phyloP scores from a whole-genome alignment of 352 stramenopile species.

The Phytophthora idaei region DNA sequence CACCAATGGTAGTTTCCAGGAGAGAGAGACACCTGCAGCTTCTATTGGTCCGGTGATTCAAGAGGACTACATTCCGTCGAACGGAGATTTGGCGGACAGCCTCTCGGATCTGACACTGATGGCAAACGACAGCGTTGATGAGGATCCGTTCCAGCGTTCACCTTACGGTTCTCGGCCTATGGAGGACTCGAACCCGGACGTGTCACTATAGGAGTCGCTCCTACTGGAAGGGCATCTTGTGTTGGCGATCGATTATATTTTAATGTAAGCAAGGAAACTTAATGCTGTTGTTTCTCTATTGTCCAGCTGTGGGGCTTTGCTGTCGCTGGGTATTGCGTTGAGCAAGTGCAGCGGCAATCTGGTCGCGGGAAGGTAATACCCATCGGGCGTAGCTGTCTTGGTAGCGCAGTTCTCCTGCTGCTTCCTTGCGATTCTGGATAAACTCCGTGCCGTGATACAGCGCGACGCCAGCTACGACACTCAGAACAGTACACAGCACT shows the following conservation, averaged over 20 bases:
- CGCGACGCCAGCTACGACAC: slow-evolving; percentile 42
- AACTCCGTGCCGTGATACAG: slow-evolving; percentile 56
- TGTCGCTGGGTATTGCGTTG: slow-evolving; percentile 19
- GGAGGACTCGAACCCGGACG: slow-evolving; percentile 40
- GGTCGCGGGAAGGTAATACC: slow-evolving; percentile 69
- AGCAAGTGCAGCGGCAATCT: slow-evolving; percentile 51
- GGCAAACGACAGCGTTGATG: slow-evolving; percentile 35
- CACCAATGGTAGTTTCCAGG: slow-evolving; percentile 23
- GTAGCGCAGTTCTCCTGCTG: slow-evolving; percentile 48
- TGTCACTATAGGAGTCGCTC: slow-evolving; percentile 33
- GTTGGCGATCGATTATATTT: slow-evolving; percentile 36
- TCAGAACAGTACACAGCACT: slow-evolving; percentile 42
- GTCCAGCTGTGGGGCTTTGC: slow-evolving; percentile 8
- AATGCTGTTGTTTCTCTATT: slow-evolving; percentile 23
- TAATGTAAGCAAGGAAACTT: slow-evolving; percentile 38
- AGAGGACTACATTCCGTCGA: slow-evolving; percentile 78
- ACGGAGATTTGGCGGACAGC: slow-evolving; percentile 53
- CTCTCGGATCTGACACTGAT: slow-evolving; percentile 63
- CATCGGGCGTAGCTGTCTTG: slow-evolving; percentile 66
- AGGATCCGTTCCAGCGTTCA: slow-evolving; percentile 37
- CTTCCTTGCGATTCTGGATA: slow-evolving; percentile 47
- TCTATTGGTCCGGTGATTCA: slow-evolving; percentile 55
- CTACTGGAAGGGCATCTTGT: background rate
- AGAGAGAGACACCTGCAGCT: slow-evolving; percentile 14
- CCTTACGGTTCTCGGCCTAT: slow-evolving; percentile 37